Percentiles rank a stretch among this genome's conserved stretches.
These are phyloP conservation scores for Xylaria castorea DNA, from an alignment of 495 filamentous ascomycete species.

Conservation along the genomic window DNA sequence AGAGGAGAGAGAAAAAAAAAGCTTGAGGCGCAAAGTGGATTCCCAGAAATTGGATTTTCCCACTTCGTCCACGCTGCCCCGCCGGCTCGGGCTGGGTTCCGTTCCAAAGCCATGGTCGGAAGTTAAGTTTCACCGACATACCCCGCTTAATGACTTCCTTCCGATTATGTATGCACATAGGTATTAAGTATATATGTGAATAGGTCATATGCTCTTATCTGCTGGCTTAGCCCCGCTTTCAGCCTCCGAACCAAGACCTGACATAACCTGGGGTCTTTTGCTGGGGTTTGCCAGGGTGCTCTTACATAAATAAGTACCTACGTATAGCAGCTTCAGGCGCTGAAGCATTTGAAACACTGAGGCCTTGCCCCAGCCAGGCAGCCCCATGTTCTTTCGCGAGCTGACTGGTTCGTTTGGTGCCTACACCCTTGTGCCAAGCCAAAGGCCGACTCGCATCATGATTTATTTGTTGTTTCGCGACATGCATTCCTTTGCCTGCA, in stretches of 20 bases:
- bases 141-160: background rate
- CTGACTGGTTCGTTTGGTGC: background rate
- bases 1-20: conserved; percentile 30
- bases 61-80: conserved; percentile 10
- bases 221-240: background rate
- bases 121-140: background rate
- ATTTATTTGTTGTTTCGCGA: background rate
- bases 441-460: background rate
- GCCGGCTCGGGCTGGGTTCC: background rate
- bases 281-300: background rate
- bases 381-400: conserved; percentile 9
- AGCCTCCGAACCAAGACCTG: conserved; percentile 13
- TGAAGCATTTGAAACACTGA: conserved; percentile 15
- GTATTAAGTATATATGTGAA: too few species aligned
- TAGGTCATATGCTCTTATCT: too few species aligned
- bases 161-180: background rate
- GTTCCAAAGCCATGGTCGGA: background rate
- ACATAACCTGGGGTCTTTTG: conserved; percentile 11
- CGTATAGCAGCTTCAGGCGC: background rate
- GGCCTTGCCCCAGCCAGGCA: conserved; percentile 17
- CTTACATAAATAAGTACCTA: too few species aligned
- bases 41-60: conserved; percentile 33
- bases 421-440: conserved; percentile 6
- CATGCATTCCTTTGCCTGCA: background rate
- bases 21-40: conserved; percentile 34